A percentile compares a stretch with the other conserved stretches of the same genome.
Evolutionary conservation across 1,284 basidiomycete genomes (phyloP).

Genomic region (Apiotrichum gracile): DNA sequence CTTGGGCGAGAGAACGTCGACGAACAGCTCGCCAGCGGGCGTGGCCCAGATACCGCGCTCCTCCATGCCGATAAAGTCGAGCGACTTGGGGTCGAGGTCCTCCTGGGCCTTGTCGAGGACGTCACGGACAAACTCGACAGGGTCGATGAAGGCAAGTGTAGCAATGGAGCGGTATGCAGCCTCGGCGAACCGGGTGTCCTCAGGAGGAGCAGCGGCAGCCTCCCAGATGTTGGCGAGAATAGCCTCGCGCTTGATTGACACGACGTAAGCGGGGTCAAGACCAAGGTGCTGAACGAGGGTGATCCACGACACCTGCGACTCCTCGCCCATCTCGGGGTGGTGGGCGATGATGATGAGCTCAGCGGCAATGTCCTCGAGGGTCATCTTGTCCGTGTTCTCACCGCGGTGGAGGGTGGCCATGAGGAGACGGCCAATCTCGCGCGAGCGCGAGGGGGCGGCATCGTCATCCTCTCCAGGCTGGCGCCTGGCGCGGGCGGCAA

Average conservation of each 20-base stretch:
- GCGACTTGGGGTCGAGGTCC: conserved; percentile 57
- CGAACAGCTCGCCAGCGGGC: conserved; percentile 67
- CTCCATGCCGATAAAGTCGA: conserved; percentile 61
- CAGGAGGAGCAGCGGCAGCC: conserved; percentile 15
- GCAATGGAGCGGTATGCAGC: conserved; percentile 70
- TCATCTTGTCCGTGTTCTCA: conserved; percentile 17
- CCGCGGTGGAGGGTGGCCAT: conserved; percentile 9
- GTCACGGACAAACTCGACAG: conserved; percentile 60
- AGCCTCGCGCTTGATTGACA: conserved; percentile 26
- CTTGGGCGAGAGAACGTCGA: conserved; percentile 66
- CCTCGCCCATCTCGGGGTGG: conserved; percentile 62
- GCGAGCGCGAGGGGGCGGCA: conserved; percentile 22
- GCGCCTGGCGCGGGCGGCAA: conserved; percentile 18
- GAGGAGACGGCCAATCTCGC: conserved; percentile 38
- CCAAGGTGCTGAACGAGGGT: conserved; percentile 66
- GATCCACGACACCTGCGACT: conserved; percentile 69
- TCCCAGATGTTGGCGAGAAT: conserved; percentile 37
- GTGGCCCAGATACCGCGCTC: conserved; percentile 81
- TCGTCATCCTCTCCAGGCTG: conserved; percentile 28
- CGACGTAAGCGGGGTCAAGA: conserved; percentile 59
- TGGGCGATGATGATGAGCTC: conserved; percentile 66
- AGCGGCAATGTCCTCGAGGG: conserved; percentile 40
- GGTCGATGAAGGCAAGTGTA: conserved; percentile 72
- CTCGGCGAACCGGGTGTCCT: conserved; percentile 30
- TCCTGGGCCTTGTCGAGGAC: conserved; percentile 60